Percentiles rank a stretch among this genome's conserved stretches.
These are phyloP conservation scores for Cochlearia excelsa DNA, from an alignment of 345 rosid genomes.

Conservation along the genomic window DNA sequence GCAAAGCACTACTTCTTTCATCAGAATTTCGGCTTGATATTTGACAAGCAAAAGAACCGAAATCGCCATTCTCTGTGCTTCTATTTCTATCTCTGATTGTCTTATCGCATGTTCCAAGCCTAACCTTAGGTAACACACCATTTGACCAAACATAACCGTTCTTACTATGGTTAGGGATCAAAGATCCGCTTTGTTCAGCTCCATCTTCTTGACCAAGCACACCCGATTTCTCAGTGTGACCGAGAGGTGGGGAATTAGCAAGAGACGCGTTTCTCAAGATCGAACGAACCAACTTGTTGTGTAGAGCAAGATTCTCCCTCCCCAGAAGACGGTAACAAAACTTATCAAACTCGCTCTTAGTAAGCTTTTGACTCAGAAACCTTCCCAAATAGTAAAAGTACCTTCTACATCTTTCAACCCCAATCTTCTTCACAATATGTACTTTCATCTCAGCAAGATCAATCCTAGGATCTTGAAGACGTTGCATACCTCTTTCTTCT, in stretches of 20 bases:
- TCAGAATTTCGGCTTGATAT: conserved; percentile 57
- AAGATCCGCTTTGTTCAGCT: conserved; percentile 44
- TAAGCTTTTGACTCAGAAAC: conserved; percentile 79
- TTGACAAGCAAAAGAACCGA: conserved; percentile 59
- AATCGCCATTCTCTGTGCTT: conserved; percentile 58
- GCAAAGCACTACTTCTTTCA: conserved; percentile 43
- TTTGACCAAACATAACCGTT: conserved; percentile 64
- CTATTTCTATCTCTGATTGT: conserved; percentile 65
- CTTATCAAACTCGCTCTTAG: conserved; percentile 81
- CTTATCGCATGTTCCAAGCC: conserved; percentile 62
- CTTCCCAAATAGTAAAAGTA: conserved; percentile 74
- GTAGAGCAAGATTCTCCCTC: conserved; percentile 82
- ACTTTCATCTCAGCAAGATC: conserved; percentile 77
- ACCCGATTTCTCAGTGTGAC: conserved; percentile 47
- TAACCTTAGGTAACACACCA: conserved; percentile 71
- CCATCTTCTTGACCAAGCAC: conserved; percentile 48
- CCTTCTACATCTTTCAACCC: conserved; percentile 73
- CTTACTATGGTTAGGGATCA: conserved; percentile 55
- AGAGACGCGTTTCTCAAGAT: conserved; percentile 80
- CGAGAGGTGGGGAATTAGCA: conserved; percentile 60
- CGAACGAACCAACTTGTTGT: conserved; percentile 75
- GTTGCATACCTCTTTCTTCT: conserved; percentile 60
- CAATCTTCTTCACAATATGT: conserved; percentile 80
- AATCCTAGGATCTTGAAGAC: conserved; percentile 69
- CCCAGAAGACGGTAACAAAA: conserved; percentile 73